These are phyloP conservation scores for Besnoitia besnoiti DNA, from an alignment of 169 alveolate genomes.

Conservation along the genomic window DNA sequence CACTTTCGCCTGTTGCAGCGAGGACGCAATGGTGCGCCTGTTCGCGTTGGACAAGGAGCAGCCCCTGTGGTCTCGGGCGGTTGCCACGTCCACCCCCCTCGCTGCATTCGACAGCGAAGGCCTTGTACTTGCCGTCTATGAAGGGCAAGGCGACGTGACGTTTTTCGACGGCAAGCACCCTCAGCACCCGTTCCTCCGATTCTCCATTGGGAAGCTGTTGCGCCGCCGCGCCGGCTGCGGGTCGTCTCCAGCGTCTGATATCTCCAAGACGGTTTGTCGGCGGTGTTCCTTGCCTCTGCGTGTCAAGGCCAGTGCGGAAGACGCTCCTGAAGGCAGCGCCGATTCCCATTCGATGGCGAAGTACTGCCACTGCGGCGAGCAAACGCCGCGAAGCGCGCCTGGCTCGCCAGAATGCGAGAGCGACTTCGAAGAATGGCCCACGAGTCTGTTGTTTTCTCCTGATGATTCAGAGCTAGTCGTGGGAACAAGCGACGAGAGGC, in stretches of 20 bases:
- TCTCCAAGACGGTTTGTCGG: not conserved
- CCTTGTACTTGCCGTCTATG: not conserved
- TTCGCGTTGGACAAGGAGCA: conserved; percentile 24
- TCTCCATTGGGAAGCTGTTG: not conserved
- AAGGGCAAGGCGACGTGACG: not conserved
- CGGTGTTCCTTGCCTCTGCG: not conserved
- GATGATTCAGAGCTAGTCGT: not conserved
- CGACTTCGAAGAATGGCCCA: not conserved
- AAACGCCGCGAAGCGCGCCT: not conserved
- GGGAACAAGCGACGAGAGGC: not conserved
- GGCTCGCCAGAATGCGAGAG: not conserved
- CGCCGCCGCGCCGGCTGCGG: not conserved
- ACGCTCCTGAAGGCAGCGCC: not conserved
- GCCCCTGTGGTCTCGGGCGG: conserved; percentile 11
- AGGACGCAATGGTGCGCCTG: not conserved
- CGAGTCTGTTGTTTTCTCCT: not conserved
- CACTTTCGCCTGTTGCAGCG: not conserved
- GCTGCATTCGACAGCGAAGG: not conserved
- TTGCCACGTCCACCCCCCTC: not conserved
- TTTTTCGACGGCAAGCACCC: not conserved
- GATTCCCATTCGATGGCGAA: not conserved
- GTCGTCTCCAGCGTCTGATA: not conserved
- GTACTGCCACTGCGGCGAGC: not conserved
- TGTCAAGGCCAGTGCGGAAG: not conserved
- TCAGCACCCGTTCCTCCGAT: not conserved